Conservation (phyloP, 1,284 basidiomycete species). For the Trichosporon sp. region DNA sequence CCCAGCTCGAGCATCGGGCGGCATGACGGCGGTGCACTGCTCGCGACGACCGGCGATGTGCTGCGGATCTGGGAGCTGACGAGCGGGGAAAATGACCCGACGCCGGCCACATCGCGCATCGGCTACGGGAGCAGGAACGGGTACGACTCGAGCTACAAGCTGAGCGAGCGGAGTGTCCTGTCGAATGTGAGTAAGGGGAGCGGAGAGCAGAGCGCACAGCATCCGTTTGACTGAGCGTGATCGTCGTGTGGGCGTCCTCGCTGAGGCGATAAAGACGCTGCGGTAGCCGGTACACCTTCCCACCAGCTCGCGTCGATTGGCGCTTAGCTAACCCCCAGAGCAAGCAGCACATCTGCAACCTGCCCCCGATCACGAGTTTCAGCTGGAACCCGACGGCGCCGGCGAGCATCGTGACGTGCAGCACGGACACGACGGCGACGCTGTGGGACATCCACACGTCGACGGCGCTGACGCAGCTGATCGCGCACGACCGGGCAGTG, state of each 20-base stretch:
- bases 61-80: constrained; percentile 79
- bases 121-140: constrained; percentile 54
- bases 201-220: background rate
- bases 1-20: constrained; percentile 32
- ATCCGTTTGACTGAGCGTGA: constrained; percentile 11
- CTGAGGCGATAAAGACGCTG: background rate
- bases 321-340: constrained; percentile 56
- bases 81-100: constrained; percentile 46
- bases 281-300: background rate
- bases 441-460: constrained; percentile 96
- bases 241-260: background rate
- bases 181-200: constrained; percentile 70
- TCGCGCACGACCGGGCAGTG: constrained; percentile 97
- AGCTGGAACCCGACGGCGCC: constrained; percentile 91
- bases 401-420: constrained; percentile 85
- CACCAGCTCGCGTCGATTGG: background rate
- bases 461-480: constrained; percentile 93
- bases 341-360: constrained; percentile 63
- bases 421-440: constrained; percentile 92
- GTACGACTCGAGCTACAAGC: constrained; percentile 51
- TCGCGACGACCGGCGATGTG: constrained; percentile 87
- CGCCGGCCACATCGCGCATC: constrained; percentile 11
- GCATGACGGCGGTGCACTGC: constrained; percentile 57
- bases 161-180: constrained; percentile 52
- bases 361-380: constrained; percentile 88